Conservation (phyloP, 305 asterid species). For the Lippia alba region DNA sequence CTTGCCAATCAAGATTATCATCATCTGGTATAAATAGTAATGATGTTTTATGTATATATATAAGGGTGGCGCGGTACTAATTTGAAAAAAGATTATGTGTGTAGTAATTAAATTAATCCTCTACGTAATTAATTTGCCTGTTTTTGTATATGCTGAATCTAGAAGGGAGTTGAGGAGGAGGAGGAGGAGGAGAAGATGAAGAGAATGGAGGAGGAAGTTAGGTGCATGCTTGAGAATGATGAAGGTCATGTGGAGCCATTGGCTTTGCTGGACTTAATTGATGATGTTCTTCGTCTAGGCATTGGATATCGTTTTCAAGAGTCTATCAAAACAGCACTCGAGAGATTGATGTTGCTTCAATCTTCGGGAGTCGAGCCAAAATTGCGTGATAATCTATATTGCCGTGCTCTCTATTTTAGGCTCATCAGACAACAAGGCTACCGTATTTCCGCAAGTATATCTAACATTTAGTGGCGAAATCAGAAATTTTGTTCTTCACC, state of each 20-base stretch:
- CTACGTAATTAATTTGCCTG: too few species aligned
- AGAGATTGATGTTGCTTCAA: neutral
- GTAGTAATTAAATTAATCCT: too few species aligned
- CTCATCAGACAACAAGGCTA: conserved; percentile 31
- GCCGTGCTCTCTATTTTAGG: conserved; percentile 29
- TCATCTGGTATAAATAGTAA: neutral
- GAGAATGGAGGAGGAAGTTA: conserved; percentile 21
- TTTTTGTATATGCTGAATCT: too few species aligned
- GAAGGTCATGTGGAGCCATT: conserved; percentile 25
- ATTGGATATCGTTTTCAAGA: conserved; percentile 20
- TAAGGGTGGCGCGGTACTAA: too few species aligned
- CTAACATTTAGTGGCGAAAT: too few species aligned
- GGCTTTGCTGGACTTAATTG: conserved; percentile 21
- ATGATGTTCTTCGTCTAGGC: conserved; percentile 31
- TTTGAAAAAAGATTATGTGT: too few species aligned
- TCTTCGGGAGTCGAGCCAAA: neutral
- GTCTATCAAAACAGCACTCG: neutral
- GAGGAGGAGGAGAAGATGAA: neutral
- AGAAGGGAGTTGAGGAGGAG: neutral
- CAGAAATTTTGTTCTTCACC: too few species aligned
- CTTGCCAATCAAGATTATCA: conserved; percentile 5
- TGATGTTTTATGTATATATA: too few species aligned
- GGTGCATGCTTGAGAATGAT: conserved; percentile 21
- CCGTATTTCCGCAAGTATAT: conserved; percentile 27
- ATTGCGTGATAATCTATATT: conserved; percentile 4